Evolutionary conservation across 768 basidiomycete genomes (phyloP), one percentile per base, ranked within the genome.

Genomic region (Rhodotorula babjevae): DNA sequence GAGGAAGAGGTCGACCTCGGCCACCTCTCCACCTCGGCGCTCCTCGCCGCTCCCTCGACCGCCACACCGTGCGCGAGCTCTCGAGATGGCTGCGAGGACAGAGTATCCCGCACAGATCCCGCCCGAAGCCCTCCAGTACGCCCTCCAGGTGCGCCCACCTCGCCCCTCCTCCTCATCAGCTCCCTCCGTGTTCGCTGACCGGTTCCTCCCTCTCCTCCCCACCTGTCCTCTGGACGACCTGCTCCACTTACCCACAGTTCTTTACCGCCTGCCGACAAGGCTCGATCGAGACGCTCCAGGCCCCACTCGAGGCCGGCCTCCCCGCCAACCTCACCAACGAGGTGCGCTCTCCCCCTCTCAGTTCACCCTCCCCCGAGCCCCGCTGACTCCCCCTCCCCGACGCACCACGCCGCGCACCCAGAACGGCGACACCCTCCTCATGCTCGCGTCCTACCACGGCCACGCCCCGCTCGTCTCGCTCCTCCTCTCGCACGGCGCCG

Each of bases 361-460:
- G n/a, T n/a, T 7, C 36, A 0, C n/a, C 14, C 18, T n/a, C 27
- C 14, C 18, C 14, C 44, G 6, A 33, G 23, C 44, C 31, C 36
- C 29, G 8, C 25, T 0, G 23, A 21, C 46, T 11, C 19, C 31
- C 40, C 23, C 31, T 10, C 1, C 21, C n/a, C 33, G 27, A 27
- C 58, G 12, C 2, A 7, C 10, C 6, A 14, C 9, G n/a, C 14
- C 29, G 3, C 40, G 7, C 7, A 23, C 27, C 40, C 65, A 67
- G 58, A 86, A 77, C 88, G 90, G 90, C 31, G 91, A 91, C 79
- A 89, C 89, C 10, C 82, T 92, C 12, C 82, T 91, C 65, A 91
- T 91, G 89, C 85, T 90, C 63, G 87, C 88, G 7, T 85, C 90
- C 4, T 91, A 91, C 78, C 82, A 86, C 31, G 90, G 90, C 2